Evolutionary conservation across 176 grass and related monocot genomes (phyloP), one percentile per base, ranked within the genome.

Genomic region (Avena insularis): DNA sequence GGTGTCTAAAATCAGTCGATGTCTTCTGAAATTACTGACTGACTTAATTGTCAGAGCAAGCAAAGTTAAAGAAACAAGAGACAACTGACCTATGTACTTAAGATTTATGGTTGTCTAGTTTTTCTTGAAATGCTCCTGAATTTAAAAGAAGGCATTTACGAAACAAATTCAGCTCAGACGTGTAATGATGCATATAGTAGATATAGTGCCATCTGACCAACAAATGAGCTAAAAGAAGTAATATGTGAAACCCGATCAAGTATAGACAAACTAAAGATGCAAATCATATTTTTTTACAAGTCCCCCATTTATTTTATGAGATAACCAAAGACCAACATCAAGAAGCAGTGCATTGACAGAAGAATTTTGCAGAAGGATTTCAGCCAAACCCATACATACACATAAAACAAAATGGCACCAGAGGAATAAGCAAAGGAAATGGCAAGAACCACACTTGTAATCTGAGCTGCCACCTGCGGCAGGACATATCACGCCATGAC

Each of bases 121-220:
- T 86, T 83, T 88, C 59, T 80, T 91, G 90, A 99, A 99, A 71
- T 99, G 84, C 27, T 91, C 94, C 97, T 99, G 90, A 64, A 91
- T 59, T 45, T 23, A 23, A 23, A 23, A 23, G 23, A 23, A 23
- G 23, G 23, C 23, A 23, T 23, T 23, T 23, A 60, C 17, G 2
- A 69, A 19, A 73, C 6, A 68, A 48, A 12, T 61, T 51, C 36
- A 73, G 8, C 48, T 49, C 27, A 82, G 25, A 63, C 6, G 38
- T 76, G 33, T 50, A 58, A 31, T 40, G 38, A 0, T 0, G 38
- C 38, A 57, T 36, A 48, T 23, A 67, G 12, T 20, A 60, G 0
- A 40, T 17, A 74, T 31, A 58, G 8, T 71, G 35, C 23, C 66
- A 58, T 58, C 53, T 74, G 43, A 83, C 21, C 0, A 54, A 49